These are phyloP conservation scores for Globisporangium spinosum DNA, from an alignment of 352 stramenopile genomes.

Conservation along the genomic window DNA sequence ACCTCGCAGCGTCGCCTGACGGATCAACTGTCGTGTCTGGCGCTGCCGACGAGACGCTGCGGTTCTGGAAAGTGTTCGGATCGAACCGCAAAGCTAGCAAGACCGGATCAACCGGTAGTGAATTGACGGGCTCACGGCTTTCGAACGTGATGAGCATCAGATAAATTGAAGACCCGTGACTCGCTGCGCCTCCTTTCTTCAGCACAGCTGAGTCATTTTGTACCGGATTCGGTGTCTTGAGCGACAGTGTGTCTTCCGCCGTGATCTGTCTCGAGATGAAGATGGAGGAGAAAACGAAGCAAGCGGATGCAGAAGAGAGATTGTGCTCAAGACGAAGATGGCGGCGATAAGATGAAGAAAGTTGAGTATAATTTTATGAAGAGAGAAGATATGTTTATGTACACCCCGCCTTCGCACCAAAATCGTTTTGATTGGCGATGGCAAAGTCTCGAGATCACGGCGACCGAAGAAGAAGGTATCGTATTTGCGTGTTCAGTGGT, in stretches of 20 bases:
- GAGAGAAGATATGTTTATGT: slow-evolving; percentile 6
- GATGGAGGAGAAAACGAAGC: not conserved
- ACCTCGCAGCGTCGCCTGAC: slow-evolving; percentile 96
- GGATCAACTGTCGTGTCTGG: slow-evolving; percentile 96
- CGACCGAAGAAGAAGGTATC: not conserved
- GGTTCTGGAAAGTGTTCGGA: slow-evolving; percentile 99
- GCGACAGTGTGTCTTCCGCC: not conserved
- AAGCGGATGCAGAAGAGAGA: not conserved
- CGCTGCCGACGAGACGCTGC: slow-evolving; percentile 97
- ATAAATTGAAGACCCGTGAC: slow-evolving; percentile 27
- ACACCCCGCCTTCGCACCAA: not conserved
- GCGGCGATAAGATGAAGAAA: slow-evolving; percentile 6
- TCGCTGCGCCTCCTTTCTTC: not conserved
- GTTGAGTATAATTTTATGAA: slow-evolving; percentile 12
- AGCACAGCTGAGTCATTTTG: slow-evolving; percentile 2
- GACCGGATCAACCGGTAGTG: slow-evolving; percentile 39
- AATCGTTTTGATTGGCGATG: not conserved
- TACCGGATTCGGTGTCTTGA: not conserved
- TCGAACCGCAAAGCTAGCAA: slow-evolving; percentile 75
- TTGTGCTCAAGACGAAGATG: slow-evolving; percentile 1
- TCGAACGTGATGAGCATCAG: slow-evolving; percentile 83
- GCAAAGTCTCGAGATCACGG: not conserved
- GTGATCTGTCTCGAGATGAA: not conserved
- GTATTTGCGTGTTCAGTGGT: not conserved
- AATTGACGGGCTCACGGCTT: slow-evolving; percentile 62